These are phyloP conservation scores for Plasmodium gonderi DNA, from an alignment of 169 alveolate genomes.

Conservation along the genomic window DNA sequence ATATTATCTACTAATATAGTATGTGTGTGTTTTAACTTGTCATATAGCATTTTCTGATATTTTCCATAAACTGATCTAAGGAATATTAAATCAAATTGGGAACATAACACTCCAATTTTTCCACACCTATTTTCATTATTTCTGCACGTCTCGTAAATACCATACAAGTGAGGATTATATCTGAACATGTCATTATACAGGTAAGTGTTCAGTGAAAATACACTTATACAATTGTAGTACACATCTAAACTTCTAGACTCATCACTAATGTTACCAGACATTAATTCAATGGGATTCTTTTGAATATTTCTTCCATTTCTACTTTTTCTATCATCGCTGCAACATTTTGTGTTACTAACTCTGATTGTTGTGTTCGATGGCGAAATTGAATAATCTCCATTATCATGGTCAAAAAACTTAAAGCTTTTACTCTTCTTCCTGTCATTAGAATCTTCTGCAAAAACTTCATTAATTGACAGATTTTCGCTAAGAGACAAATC, in stretches of 20 bases:
- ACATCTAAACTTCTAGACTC: background rate
- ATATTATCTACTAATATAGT: slow-evolving; percentile 52
- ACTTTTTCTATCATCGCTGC: background rate
- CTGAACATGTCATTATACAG: slow-evolving; percentile 46
- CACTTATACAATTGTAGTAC: slow-evolving; percentile 36
- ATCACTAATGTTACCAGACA: background rate
- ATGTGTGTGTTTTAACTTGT: slow-evolving; percentile 54
- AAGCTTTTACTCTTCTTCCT: too few species aligned
- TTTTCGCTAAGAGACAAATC: slow-evolving; percentile 20
- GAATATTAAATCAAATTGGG: slow-evolving; percentile 68
- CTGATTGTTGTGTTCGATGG: background rate
- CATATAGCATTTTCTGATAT: slow-evolving; percentile 59
- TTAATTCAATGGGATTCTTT: background rate
- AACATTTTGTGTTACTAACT: background rate
- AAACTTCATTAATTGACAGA: background rate
- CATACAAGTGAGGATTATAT: slow-evolving; percentile 69
- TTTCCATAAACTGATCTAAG: slow-evolving; percentile 70
- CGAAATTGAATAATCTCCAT: background rate
- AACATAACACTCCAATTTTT: slow-evolving; percentile 29
- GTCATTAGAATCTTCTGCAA: too few species aligned
- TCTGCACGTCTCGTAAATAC: slow-evolving; percentile 61
- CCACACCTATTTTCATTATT: slow-evolving; percentile 53
- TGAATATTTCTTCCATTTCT: background rate
- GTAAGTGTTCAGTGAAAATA: slow-evolving; percentile 65
- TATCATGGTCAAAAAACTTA: too few species aligned